Conservation (phyloP, 2,329 filamentous ascomycete genomes). For the Phaeoacremonium minimum region DNA sequence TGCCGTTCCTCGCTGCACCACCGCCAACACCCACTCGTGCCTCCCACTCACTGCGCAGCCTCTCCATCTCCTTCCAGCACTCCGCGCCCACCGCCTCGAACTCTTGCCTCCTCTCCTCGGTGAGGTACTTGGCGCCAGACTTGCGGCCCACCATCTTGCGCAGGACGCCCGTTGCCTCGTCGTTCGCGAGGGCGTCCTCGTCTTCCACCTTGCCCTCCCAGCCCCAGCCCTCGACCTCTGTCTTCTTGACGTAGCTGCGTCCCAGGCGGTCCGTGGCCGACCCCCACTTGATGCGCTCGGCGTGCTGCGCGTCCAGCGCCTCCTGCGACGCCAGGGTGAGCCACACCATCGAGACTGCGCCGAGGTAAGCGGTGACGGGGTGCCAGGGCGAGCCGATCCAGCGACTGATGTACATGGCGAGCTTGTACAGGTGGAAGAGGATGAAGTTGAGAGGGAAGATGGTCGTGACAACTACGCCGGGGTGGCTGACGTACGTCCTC, state of each 20-base stretch:
- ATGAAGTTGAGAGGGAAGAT: slow-evolving; percentile 72
- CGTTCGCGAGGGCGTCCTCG: slow-evolving; percentile 35
- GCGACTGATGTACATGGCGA: slow-evolving; percentile 67
- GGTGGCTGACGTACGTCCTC: slow-evolving; percentile 70
- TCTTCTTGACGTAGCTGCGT: slow-evolving; percentile 61
- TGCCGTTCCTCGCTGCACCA: too few relatives aligned
- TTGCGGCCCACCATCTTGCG: slow-evolving; percentile 54
- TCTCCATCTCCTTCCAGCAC: slow-evolving; percentile 70
- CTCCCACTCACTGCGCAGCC: slow-evolving; percentile 64
- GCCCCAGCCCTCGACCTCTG: slow-evolving; percentile 86
- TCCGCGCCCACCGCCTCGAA: slow-evolving; percentile 59
- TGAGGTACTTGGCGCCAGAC: slow-evolving; percentile 53
- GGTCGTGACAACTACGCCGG: slow-evolving; percentile 78
- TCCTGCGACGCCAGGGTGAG: slow-evolving; percentile 65
- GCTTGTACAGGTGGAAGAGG: slow-evolving; percentile 65
- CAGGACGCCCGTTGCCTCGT: slow-evolving; percentile 38
- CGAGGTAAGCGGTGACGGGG: slow-evolving; percentile 68
- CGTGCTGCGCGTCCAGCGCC: slow-evolving; percentile 51
- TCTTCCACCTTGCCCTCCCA: slow-evolving; percentile 56
- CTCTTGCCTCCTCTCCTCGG: slow-evolving; percentile 51
- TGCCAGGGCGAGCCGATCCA: slow-evolving; percentile 89
- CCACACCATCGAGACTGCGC: slow-evolving; percentile 74
- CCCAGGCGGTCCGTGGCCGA: slow-evolving; percentile 60
- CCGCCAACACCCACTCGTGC: slow-evolving; percentile 22
- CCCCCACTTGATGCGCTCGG: slow-evolving; percentile 75